Conservation (phyloP, 2,329 filamentous ascomycete species). For the Periconia sp. region DNA sequence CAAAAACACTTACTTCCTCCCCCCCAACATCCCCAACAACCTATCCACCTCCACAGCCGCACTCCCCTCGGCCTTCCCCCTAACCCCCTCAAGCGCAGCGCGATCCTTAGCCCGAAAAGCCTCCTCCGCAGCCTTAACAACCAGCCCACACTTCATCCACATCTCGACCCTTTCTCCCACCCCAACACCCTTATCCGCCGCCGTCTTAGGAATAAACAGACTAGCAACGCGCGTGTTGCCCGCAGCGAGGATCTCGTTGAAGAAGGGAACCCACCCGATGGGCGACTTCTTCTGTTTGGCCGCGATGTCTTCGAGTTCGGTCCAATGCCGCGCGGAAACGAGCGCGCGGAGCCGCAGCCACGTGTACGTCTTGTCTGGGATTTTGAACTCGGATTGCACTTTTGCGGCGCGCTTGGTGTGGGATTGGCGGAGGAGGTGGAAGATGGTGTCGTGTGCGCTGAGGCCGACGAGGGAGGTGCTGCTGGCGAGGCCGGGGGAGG, state of each 20-base stretch:
- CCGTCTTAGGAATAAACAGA: slow-evolving; percentile 78
- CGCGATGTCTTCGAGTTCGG: slow-evolving; percentile 82
- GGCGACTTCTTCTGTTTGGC: slow-evolving; percentile 77
- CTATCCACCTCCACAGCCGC: slow-evolving; percentile 81
- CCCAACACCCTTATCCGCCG: slow-evolving; percentile 59
- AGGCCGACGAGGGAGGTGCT: slow-evolving; percentile 71
- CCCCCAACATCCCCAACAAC: slow-evolving; percentile 59
- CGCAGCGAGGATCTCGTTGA: slow-evolving; percentile 82
- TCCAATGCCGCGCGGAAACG: slow-evolving; percentile 88
- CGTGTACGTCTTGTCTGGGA: slow-evolving; percentile 86
- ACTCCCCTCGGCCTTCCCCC: slow-evolving; percentile 70
- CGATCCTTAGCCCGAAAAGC: slow-evolving; percentile 80
- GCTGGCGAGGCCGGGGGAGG: slow-evolving; percentile 42
- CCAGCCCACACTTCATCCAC: slow-evolving; percentile 95
- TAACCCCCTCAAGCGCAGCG: slow-evolving; percentile 71
- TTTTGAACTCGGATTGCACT: slow-evolving; percentile 87
- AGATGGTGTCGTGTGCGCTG: slow-evolving; percentile 88
- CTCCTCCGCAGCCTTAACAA: slow-evolving; percentile 87
- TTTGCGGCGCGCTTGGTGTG: slow-evolving; percentile 85
- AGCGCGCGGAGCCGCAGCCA: slow-evolving; percentile 85
- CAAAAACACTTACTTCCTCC: slow-evolving; percentile 8
- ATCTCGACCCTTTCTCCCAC: slow-evolving; percentile 76
- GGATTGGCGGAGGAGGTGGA: slow-evolving; percentile 79
- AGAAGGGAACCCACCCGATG: slow-evolving; percentile 98
- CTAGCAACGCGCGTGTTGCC: slow-evolving; percentile 87